These are phyloP conservation scores for Talaromyces proteolyticus DNA, from an alignment of 495 filamentous ascomycete genomes.

Conservation along the genomic window DNA sequence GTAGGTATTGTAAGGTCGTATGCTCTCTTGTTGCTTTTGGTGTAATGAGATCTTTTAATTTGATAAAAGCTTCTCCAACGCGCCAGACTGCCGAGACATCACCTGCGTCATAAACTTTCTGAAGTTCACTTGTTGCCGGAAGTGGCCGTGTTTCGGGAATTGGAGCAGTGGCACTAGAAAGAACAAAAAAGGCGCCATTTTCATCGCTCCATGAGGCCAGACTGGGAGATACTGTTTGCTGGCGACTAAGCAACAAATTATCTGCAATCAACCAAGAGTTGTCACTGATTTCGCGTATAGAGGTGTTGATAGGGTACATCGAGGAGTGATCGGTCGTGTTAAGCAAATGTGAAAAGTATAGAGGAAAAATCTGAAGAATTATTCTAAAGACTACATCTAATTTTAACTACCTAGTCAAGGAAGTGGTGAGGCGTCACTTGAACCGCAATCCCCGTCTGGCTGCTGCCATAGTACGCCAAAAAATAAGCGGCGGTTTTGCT, in stretches of 20 bases:
- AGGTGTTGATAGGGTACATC: neutral
- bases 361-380: neutral
- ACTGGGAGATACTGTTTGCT: neutral
- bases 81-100: neutral
- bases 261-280: slow-evolving; percentile 1
- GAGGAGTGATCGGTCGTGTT: neutral
- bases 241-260: neutral
- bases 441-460: neutral
- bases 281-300: neutral
- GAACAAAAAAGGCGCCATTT: slow-evolving; percentile 1
- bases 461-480: neutral
- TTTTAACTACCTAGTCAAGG: neutral
- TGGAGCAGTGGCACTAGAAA: neutral
- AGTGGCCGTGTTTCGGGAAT: neutral
- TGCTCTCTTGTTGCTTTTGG: slow-evolving; percentile 1
- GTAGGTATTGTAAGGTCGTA: slow-evolving; percentile 1
- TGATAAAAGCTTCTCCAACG: slow-evolving; percentile 1
- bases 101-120: neutral
- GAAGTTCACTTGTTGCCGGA: neutral
- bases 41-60: neutral
- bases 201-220: neutral
- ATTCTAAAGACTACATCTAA: neutral
- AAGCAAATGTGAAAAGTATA: neutral
- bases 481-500: neutral
- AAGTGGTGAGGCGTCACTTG: neutral